Percentiles rank a stretch among this genome's conserved stretches.
These are phyloP conservation scores for Penicillium sp. DNA, from an alignment of 2,329 filamentous ascomycete genomes.

Conservation along the genomic window DNA sequence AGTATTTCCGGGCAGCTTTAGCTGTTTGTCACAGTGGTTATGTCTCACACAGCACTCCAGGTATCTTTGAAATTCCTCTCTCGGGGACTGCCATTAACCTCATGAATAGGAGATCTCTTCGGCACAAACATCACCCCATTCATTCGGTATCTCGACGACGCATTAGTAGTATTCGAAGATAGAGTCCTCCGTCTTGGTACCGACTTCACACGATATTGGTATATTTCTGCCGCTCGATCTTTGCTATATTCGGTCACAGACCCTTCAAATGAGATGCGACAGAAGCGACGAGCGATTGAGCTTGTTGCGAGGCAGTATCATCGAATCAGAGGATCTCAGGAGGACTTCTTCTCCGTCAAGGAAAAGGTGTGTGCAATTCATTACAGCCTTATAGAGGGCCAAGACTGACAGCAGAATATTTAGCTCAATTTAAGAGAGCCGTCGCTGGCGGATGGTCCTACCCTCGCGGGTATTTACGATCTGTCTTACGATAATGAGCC, in stretches of 20 bases:
- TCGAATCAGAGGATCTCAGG: slow-evolving; percentile 22
- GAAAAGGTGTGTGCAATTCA: background rate
- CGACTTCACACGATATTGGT: slow-evolving; percentile 42
- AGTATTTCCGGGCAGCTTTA: slow-evolving; percentile 27
- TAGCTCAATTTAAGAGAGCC: background rate
- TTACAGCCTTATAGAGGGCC: background rate
- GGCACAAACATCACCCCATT: slow-evolving; percentile 16
- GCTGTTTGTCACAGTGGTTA: slow-evolving; percentile 24
- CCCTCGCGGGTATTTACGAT: background rate
- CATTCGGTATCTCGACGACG: slow-evolving; percentile 28
- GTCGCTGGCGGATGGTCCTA: background rate
- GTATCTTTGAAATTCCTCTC: background rate
- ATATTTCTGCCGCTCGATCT: slow-evolving; percentile 37
- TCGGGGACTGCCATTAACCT: too few relatives aligned
- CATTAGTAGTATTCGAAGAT: slow-evolving; percentile 38
- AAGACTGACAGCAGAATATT: background rate
- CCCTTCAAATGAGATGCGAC: slow-evolving; percentile 12
- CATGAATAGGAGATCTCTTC: slow-evolving; percentile 18
- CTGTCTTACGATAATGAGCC: background rate
- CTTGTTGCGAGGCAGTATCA: slow-evolving; percentile 25
- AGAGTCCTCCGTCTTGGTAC: slow-evolving; percentile 37
- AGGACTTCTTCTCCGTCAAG: slow-evolving; percentile 20
- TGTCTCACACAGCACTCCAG: slow-evolving; percentile 6
- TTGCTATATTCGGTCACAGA: slow-evolving; percentile 33
- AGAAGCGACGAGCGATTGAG: slow-evolving; percentile 30